These are phyloP conservation scores for Glaciozyma martinii DNA, from an alignment of 768 basidiomycete genomes.

Conservation along the genomic window DNA sequence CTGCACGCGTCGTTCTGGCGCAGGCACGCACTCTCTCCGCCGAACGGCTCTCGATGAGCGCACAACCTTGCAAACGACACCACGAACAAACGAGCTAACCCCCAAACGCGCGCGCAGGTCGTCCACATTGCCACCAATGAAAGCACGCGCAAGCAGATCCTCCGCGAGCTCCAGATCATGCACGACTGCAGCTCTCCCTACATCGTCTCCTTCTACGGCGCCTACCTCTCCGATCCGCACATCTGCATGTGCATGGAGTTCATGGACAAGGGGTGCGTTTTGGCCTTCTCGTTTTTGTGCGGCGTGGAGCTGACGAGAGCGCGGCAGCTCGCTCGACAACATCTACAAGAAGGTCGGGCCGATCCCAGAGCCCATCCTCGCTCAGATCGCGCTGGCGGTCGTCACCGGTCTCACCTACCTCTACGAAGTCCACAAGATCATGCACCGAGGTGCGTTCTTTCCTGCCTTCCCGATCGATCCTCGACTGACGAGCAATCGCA, in stretches of 20 bases:
- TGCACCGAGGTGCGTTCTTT: constrained; percentile 77
- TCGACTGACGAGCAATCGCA: constrained; percentile 37
- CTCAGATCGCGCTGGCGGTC: constrained; percentile 87
- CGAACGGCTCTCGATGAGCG: too few relatives aligned
- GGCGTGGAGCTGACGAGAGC: neutral
- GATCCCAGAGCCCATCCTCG: constrained; percentile 85
- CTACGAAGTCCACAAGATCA: constrained; percentile 94
- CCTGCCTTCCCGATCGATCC: neutral
- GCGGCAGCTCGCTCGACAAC: constrained; percentile 49
- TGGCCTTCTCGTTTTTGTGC: neutral
- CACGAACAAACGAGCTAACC: neutral
- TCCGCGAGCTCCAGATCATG: constrained; percentile 98
- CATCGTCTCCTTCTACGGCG: constrained; percentile 95
- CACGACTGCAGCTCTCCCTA: constrained; percentile 57
- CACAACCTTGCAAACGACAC: neutral
- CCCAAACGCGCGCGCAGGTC: constrained; percentile 48
- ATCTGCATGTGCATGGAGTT: constrained; percentile 97
- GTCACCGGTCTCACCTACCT: constrained; percentile 91
- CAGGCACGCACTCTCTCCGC: too few relatives aligned
- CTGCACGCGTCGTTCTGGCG: too few relatives aligned
- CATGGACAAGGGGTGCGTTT: constrained; percentile 74
- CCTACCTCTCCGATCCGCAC: constrained; percentile 92
- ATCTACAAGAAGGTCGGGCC: constrained; percentile 95
- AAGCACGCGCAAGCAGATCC: constrained; percentile 89
- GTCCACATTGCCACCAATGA: constrained; percentile 96